Percentiles rank a stretch among this genome's conserved stretches.
phyloP scores from a whole-genome alignment of 129 eudicot genomes.

The Cynara cardunculus region DNA sequence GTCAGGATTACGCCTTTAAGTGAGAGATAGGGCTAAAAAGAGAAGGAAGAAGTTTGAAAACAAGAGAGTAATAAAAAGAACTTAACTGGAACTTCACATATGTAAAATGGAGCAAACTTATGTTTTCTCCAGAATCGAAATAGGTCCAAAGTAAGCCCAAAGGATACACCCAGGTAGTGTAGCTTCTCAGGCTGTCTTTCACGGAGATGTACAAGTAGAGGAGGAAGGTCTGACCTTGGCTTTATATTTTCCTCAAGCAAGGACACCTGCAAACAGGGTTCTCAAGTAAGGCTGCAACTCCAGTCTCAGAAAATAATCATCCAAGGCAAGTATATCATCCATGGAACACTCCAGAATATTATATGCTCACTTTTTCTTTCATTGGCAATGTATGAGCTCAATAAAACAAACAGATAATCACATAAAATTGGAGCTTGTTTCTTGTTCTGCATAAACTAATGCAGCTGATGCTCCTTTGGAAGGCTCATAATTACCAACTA shows the following conservation, averaged over 20 bases:
- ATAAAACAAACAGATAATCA: background rate
- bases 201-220: constrained; percentile 77
- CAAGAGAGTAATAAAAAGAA: background rate
- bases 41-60: background rate
- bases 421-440: background rate
- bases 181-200: constrained; percentile 88
- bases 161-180: constrained; percentile 91
- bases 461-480: background rate
- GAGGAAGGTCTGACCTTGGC: constrained; percentile 84
- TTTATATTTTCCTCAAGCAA: constrained; percentile 84
- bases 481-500: background rate
- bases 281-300: background rate
- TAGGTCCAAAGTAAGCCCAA: constrained; percentile 86
- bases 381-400: background rate
- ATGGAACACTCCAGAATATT: background rate
- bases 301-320: background rate
- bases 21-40: background rate
- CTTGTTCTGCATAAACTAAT: background rate
- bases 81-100: constrained; percentile 77
- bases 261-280: constrained; percentile 53
- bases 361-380: background rate
- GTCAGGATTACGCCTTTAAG: constrained; percentile 6
- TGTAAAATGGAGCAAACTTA: constrained; percentile 83
- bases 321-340: background rate
- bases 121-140: constrained; percentile 93